Evolutionary conservation across 2,329 filamentous ascomycete genomes (phyloP), one percentile per base, ranked within the genome.

Genomic region (Hymenoscyphus occultus): DNA sequence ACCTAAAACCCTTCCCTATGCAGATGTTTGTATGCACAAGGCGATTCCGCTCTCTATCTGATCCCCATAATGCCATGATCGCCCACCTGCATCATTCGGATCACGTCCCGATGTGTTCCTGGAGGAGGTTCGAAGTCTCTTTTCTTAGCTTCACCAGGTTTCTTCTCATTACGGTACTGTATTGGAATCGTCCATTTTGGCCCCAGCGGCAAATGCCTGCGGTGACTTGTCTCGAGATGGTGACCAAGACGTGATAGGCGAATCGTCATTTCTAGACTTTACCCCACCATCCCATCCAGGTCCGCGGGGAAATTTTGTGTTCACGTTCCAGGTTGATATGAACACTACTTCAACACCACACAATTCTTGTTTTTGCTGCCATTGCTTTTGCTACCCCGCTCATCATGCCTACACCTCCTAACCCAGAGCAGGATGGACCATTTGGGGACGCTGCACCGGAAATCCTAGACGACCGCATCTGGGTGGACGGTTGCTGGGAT

Each of bases 401-500:
- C 48, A 54, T 19, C 48, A 54, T 54, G 48, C 12, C 48, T 54
- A 28, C n/a, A 28, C 3, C 48, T 54, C 48, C 19, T 2, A 31
- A 54, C 35, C 12, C 63, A 56, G 72, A 73, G 51, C 65, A 66
- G 56, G 68, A 67, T 7, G 65, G 61, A 12, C 74, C 74, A 19
- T 66, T 68, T 54, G 74, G 74, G 5, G 70, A 74, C 6, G 65
- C 73, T 28, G 73, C 74, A 6, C 67, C 72, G n/a, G 72, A 73
- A 62, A 69, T 77, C 19, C 67, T 75, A 6, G 83, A 89, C 64
- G 87, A 91, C 73, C 88, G 94, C 71, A 91, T 99, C 74, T 99
- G 96, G 96, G 91, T 99, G 32, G 95, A 99, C 77, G 95, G 95
- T 68, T 99, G 95, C 83, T 99, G 97, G 81, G 95, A 99, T 81